Conservation (phyloP, 1,284 basidiomycete genomes). For the Coriolopsis trogii region DNA sequence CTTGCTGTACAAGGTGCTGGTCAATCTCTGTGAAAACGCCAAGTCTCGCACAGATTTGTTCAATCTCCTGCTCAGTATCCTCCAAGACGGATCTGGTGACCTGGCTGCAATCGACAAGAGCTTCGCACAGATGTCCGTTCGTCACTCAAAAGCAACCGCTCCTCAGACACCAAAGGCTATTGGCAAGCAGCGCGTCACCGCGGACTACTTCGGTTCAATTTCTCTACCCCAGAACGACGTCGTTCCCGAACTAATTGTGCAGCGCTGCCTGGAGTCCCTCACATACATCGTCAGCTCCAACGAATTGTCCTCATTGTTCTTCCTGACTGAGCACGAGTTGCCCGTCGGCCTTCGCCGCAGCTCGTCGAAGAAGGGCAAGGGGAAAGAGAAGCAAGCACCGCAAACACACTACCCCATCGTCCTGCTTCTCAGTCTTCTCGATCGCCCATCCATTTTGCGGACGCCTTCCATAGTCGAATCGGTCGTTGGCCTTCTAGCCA, state of each 20-base stretch:
- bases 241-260: constrained; percentile 89
- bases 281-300: constrained; percentile 86
- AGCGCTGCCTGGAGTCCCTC: constrained; percentile 90
- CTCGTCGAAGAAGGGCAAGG: constrained; percentile 85
- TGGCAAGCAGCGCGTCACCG: constrained; percentile 65
- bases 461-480: constrained; percentile 92
- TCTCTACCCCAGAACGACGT: constrained; percentile 76
- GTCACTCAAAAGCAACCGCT: constrained; percentile 57
- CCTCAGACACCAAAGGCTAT: constrained; percentile 66
- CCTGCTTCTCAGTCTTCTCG: constrained; percentile 82
- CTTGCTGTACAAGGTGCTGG: constrained; percentile 87
- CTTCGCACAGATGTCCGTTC: constrained; percentile 90
- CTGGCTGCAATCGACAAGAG: constrained; percentile 91
- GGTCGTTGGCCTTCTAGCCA: constrained; percentile 83
- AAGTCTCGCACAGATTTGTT: constrained; percentile 93
- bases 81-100: constrained; percentile 95
- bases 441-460: constrained; percentile 81
- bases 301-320: constrained; percentile 84
- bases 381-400: constrained; percentile 83
- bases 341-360: constrained; percentile 72
- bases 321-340: constrained; percentile 92
- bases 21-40: constrained; percentile 94
- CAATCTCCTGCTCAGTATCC: constrained; percentile 88
- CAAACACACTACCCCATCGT: constrained; percentile 92
- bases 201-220: constrained; percentile 55